phyloP scores from a whole-genome alignment of 2,329 filamentous ascomycete species.

The Cordyceps fumosorosea region DNA sequence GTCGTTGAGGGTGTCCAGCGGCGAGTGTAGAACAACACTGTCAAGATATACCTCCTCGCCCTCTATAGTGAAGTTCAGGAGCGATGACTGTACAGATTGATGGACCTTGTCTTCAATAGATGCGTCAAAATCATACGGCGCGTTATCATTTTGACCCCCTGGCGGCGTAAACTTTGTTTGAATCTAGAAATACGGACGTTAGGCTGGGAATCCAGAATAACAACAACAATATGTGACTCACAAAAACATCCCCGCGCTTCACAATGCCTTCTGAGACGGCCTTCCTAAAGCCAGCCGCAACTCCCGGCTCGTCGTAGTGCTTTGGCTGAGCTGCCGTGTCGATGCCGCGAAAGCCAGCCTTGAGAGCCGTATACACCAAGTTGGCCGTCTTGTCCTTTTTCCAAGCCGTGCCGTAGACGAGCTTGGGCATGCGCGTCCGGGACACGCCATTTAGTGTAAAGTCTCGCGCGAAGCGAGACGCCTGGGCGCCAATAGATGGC shows the following conservation, averaged over 20 bases:
- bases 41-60: slow-evolving; percentile 49
- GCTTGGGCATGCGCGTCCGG: slow-evolving; percentile 39
- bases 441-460: slow-evolving; percentile 25
- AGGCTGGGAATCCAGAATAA: neutral
- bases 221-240: slow-evolving; percentile 23
- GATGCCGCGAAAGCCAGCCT: slow-evolving; percentile 62
- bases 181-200: slow-evolving; percentile 38
- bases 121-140: slow-evolving; percentile 55
- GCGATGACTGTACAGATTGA: slow-evolving; percentile 59
- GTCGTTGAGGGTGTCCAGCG: slow-evolving; percentile 35
- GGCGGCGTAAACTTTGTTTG: slow-evolving; percentile 79
- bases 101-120: slow-evolving; percentile 59
- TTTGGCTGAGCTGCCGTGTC: slow-evolving; percentile 75
- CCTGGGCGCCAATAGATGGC: slow-evolving; percentile 19
- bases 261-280: slow-evolving; percentile 55
- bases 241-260: slow-evolving; percentile 52
- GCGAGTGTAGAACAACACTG: slow-evolving; percentile 68
- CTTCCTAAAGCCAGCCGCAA: slow-evolving; percentile 58
- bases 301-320: slow-evolving; percentile 69
- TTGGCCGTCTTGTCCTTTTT: slow-evolving; percentile 63
- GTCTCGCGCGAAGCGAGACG: slow-evolving; percentile 27
- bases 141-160: slow-evolving; percentile 51
- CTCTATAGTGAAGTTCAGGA: slow-evolving; percentile 51
- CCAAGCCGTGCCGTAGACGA: slow-evolving; percentile 81
- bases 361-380: slow-evolving; percentile 63